Base-by-base conservation (phyloP, 805 yeast genomes). In the Yarrowia hollandica region DNA sequence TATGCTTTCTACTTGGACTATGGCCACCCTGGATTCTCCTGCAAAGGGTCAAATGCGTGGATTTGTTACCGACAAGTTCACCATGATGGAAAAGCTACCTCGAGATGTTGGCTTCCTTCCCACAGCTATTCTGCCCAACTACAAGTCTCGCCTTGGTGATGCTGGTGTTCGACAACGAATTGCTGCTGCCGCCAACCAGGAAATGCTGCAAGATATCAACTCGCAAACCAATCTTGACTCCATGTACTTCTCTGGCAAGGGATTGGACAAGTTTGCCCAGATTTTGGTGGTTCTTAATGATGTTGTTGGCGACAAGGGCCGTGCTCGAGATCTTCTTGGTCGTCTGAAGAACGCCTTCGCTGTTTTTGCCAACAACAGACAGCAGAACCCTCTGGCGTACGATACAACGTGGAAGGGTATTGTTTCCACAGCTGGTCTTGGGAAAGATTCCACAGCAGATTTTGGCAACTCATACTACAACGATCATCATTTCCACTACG, bases 401-500 rank as follows among this genome's bases (percentile, higher is more conserved):
- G 96, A 90, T 62, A 75, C 75, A 0, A 78, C 81, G 3, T 89
- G 90, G 89, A 82, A 81, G 63, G 96, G 96, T 1, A 65, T 90
- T 6, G 79, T 88, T 9, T 86, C 96, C 0, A 77, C 85, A 0
- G 88, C 90, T 0, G 82, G 81, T 4, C 57, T 70, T 21, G 76
- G 72, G 25, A 23, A 19, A 2, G 78, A 77, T 60, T 65, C 77
- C 21, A 69, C 76, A 25, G 82, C 82, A 23, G 96, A 90, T 73
- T 89, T 78, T 69, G 96, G 95, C 50, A 79, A 85, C 69, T 81
- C 86, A 22, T 86, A 80, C 69, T 88, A 88, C 72, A 88, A 88
- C 64, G 95, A 89, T 67, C 96, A 89, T 66, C 94, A 88, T 68
- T 89, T 88, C 79, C 95, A 89, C 69, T 89, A 86, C 67, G 94